Conservation (phyloP, 495 filamentous ascomycete genomes). For the Cercophora samala region DNA sequence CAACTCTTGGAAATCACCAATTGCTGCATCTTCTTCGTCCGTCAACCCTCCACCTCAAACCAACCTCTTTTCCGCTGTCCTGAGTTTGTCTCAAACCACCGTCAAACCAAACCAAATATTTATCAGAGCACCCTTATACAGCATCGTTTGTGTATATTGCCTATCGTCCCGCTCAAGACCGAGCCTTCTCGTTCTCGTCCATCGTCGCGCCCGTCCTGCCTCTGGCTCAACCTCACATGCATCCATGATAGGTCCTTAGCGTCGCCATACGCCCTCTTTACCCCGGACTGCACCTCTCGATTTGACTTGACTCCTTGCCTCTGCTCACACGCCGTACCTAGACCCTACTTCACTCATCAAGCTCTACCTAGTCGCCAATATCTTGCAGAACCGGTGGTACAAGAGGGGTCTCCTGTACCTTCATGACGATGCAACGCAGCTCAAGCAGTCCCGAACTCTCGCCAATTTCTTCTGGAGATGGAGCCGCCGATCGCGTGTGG, state of each 20-base stretch:
- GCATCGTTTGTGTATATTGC: conserved; percentile 11
- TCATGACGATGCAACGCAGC: conserved; percentile 7
- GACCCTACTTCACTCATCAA: neutral
- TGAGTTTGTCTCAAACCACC: conserved; percentile 16
- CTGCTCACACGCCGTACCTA: neutral
- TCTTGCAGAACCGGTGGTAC: conserved; percentile 3
- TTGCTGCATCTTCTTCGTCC: neutral
- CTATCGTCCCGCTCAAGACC: neutral
- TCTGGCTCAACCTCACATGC: neutral
- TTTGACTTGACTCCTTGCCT: neutral
- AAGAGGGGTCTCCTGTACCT: neutral
- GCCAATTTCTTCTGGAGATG: conserved; percentile 20
- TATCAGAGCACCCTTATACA: conserved; percentile 4
- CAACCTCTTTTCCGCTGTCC: conserved; percentile 3
- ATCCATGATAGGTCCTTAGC: conserved; percentile 5
- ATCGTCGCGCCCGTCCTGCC: neutral
- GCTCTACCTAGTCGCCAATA: neutral
- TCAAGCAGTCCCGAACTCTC: conserved; percentile 10
- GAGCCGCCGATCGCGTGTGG: conserved; percentile 25
- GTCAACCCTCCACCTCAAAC: neutral
- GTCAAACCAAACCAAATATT: conserved; percentile 17
- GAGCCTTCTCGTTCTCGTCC: neutral
- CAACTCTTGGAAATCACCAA: neutral
- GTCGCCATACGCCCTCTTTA: conserved; percentile 2
- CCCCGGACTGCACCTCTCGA: conserved; percentile 6